Evolutionary conservation across 306 rosid genomes (phyloP).

Genomic region (Prunus salicina): DNA sequence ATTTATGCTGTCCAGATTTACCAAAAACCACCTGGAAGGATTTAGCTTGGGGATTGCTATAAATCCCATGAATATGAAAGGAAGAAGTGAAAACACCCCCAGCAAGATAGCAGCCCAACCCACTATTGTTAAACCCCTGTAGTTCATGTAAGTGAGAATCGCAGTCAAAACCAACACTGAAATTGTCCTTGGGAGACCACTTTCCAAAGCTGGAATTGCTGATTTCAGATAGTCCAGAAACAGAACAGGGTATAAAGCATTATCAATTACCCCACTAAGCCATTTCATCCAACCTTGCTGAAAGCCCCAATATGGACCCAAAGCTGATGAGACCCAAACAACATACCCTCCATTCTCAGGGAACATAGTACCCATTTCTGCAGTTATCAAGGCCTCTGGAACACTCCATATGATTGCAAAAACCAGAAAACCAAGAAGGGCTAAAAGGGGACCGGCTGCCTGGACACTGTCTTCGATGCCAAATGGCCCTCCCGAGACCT

Average conservation of each 20-base stretch:
- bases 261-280: constrained; percentile 70
- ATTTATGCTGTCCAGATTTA: constrained; percentile 41
- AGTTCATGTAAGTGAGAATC: constrained; percentile 59
- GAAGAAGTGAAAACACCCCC: constrained; percentile 62
- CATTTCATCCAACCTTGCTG: constrained; percentile 77
- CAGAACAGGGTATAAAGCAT: constrained; percentile 59
- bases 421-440: constrained; percentile 50
- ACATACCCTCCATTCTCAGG: constrained; percentile 73
- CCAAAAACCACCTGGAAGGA: constrained; percentile 51
- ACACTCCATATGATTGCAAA: constrained; percentile 64
- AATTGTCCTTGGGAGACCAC: constrained; percentile 45
- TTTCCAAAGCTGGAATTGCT: constrained; percentile 46
- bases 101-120: constrained; percentile 57
- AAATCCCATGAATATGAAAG: constrained; percentile 59
- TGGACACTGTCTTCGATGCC: constrained; percentile 61
- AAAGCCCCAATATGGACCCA: constrained; percentile 68
- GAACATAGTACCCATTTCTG: constrained; percentile 67
- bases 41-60: constrained; percentile 47
- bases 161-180: constrained; percentile 39
- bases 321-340: constrained; percentile 68
- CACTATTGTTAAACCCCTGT: constrained; percentile 61
- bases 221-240: constrained; percentile 63
- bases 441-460: constrained; percentile 61
- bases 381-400: constrained; percentile 67
- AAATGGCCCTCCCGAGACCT: constrained; percentile 73